Conservation (phyloP, 441 rosid genomes). For the Adansonia rubrostipa region DNA sequence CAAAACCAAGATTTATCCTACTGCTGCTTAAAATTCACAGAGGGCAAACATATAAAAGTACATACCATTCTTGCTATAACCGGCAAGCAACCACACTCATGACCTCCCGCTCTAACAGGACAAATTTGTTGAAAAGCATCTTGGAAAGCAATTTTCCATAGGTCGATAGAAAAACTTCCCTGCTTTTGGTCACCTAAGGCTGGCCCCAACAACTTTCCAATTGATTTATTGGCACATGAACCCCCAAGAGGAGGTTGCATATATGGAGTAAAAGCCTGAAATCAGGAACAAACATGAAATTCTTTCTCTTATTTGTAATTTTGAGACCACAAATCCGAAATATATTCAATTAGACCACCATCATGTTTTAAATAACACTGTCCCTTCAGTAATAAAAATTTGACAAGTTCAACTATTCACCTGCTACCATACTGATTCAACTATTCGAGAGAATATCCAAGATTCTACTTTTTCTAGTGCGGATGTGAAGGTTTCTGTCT, state of each 20-base stretch:
- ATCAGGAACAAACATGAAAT: constrained; percentile 22
- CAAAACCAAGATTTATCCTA: not conserved
- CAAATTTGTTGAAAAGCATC: constrained; percentile 64
- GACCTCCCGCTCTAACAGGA: constrained; percentile 80
- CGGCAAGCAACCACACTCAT: constrained; percentile 88
- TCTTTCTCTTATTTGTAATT: constrained; percentile 2
- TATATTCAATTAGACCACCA: not conserved
- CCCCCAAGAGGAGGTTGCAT: constrained; percentile 62
- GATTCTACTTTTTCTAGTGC: constrained; percentile 74
- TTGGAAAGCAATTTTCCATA: constrained; percentile 80
- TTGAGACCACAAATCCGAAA: not conserved
- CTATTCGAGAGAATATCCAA: constrained; percentile 81
- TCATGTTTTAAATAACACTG: not conserved
- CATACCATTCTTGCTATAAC: constrained; percentile 69
- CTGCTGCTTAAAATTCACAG: constrained; percentile 31
- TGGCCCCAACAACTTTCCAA: constrained; percentile 65
- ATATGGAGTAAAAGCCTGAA: constrained; percentile 77
- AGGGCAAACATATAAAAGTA: not conserved
- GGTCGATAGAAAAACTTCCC: constrained; percentile 65
- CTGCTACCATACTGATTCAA: constrained; percentile 97
- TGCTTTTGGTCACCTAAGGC: constrained; percentile 69
- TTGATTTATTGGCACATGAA: constrained; percentile 42
- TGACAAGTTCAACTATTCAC: constrained; percentile 36
- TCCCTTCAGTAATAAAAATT: not conserved
- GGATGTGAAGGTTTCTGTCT: constrained; percentile 64